Evolutionary conservation across 2,329 filamentous ascomycete genomes (phyloP).

Genomic region (Cercospora sp.): DNA sequence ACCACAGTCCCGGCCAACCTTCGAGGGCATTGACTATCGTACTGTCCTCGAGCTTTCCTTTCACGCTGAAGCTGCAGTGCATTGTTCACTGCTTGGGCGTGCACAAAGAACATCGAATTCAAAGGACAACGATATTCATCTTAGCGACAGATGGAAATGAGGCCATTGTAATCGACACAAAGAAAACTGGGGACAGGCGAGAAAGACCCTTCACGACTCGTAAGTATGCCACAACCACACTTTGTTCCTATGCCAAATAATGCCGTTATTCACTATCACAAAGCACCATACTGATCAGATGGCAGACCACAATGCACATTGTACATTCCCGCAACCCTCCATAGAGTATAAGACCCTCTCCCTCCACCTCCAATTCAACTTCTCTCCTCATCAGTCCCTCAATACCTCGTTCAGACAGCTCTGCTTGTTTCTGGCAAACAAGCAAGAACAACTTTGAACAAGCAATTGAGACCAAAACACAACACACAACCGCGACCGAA

Average conservation of each 20-base stretch:
- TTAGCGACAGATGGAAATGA: not conserved
- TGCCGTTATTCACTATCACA: not conserved
- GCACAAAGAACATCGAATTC: not conserved
- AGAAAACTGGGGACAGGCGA: not conserved
- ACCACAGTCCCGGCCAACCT: not conserved
- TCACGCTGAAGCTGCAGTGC: not conserved
- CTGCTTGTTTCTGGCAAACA: not conserved
- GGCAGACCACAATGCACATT: not conserved
- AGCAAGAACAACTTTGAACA: not conserved
- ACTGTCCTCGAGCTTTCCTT: not conserved
- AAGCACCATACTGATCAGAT: not conserved
- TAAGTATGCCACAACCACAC: not conserved
- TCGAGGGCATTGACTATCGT: not conserved
- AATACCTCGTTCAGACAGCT: not conserved
- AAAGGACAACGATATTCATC: not conserved
- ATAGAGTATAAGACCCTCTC: not conserved
- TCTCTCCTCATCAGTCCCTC: not conserved
- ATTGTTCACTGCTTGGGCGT: not conserved
- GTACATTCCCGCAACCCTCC: not conserved
- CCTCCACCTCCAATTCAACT: not conserved
- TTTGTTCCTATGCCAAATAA: not conserved
- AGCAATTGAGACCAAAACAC: not conserved
- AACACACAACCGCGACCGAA: not conserved
- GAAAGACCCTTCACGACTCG: too few relatives aligned
- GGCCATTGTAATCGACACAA: not conserved